These are phyloP conservation scores for Eucalyptus guilfoylei DNA, from an alignment of 345 rosid genomes.

Conservation along the genomic window DNA sequence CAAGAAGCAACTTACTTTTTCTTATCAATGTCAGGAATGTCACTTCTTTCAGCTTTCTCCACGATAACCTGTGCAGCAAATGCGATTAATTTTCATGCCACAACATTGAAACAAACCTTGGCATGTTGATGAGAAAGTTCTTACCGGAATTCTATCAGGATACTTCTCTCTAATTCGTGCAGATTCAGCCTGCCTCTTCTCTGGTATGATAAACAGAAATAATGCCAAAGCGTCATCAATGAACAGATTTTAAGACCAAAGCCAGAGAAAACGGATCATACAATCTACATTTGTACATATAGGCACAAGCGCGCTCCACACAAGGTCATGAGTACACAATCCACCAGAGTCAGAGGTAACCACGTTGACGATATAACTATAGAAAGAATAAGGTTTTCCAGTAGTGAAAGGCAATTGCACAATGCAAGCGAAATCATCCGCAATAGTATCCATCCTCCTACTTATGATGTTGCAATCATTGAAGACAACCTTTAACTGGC, in stretches of 20 bases:
- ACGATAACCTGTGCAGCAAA: constrained; percentile 69
- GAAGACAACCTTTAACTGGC: background rate
- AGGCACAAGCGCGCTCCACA: background rate
- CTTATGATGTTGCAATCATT: background rate
- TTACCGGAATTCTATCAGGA: constrained; percentile 88
- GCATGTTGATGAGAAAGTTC: background rate
- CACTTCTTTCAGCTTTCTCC: constrained; percentile 80
- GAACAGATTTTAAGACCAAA: background rate
- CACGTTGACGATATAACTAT: background rate
- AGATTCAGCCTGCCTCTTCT: constrained; percentile 80
- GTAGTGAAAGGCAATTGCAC: background rate
- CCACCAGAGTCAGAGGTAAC: background rate
- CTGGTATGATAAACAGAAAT: constrained; percentile 9
- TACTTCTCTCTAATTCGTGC: constrained; percentile 76
- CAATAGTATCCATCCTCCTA: background rate
- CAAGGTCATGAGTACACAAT: background rate
- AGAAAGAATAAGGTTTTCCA: background rate
- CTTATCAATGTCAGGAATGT: constrained; percentile 94
- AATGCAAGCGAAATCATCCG: background rate
- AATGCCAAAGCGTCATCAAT: background rate
- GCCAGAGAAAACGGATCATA: background rate
- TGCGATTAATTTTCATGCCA: background rate
- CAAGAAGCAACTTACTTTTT: constrained; percentile 57
- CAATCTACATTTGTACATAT: background rate
- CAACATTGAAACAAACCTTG: background rate